These are phyloP conservation scores for Pythium sukuiense DNA, from an alignment of 352 stramenopile genomes.

Conservation along the genomic window DNA sequence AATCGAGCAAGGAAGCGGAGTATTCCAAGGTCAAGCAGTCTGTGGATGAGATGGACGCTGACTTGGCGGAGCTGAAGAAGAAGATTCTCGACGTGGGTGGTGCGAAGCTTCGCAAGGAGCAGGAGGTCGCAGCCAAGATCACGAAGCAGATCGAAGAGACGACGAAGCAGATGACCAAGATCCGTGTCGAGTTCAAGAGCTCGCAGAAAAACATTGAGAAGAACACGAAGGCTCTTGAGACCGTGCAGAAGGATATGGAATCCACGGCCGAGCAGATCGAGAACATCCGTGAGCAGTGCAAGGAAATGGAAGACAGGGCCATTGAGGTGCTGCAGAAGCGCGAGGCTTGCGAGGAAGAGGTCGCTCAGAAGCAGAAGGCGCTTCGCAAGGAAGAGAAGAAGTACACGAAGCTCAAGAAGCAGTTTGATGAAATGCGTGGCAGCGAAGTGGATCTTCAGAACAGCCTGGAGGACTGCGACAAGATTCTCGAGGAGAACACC, in stretches of 20 bases:
- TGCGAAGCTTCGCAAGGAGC: slow-evolving; percentile 92
- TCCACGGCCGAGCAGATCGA: slow-evolving; percentile 74
- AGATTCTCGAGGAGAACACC: slow-evolving; percentile 91
- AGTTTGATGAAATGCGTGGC: slow-evolving; percentile 89
- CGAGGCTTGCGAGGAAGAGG: slow-evolving; percentile 88
- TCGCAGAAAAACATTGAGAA: slow-evolving; percentile 82
- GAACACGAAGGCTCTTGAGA: slow-evolving; percentile 57
- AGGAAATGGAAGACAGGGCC: slow-evolving; percentile 92
- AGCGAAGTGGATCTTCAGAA: slow-evolving; percentile 93
- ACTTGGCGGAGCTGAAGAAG: slow-evolving; percentile 92
- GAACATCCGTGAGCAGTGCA: slow-evolving; percentile 87
- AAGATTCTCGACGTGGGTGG: slow-evolving; percentile 95
- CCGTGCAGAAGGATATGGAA: slow-evolving; percentile 78
- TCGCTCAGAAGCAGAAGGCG: slow-evolving; percentile 85
- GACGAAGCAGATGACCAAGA: slow-evolving; percentile 88
- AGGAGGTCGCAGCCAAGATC: slow-evolving; percentile 84
- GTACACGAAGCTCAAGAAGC: slow-evolving; percentile 88
- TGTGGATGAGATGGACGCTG: slow-evolving; percentile 66
- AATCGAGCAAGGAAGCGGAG: slow-evolving; percentile 89
- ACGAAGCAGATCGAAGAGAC: slow-evolving; percentile 86
- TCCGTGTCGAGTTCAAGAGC: slow-evolving; percentile 82
- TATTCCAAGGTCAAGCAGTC: slow-evolving; percentile 64
- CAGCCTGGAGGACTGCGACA: slow-evolving; percentile 92
- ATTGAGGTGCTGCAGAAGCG: slow-evolving; percentile 90
- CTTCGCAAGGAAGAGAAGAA: slow-evolving; percentile 73